phyloP scores from a whole-genome alignment of 2,329 filamentous ascomycete genomes.

The Cercospora janseana region DNA sequence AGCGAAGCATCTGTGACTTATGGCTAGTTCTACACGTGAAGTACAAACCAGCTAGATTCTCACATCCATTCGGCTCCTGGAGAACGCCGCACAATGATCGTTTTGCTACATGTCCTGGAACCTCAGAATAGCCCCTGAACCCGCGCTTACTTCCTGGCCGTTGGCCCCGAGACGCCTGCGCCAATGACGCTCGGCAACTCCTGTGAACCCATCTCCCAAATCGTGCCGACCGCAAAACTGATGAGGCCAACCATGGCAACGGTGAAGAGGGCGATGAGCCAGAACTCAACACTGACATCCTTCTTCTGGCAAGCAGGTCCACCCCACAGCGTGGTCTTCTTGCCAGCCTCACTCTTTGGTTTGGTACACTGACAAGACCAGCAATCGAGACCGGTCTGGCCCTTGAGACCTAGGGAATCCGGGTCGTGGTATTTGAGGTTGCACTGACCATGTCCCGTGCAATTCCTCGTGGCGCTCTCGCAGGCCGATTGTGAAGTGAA shows the following conservation, averaged over 20 bases:
- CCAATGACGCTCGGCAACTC: constrained; percentile 91
- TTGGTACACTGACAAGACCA: constrained; percentile 74
- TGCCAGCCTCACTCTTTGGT: constrained; percentile 53
- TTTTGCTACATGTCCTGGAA: constrained; percentile 11
- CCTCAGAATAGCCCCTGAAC: neutral
- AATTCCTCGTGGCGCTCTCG: constrained; percentile 67
- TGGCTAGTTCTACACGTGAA: constrained; percentile 8
- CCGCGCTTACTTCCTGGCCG: constrained; percentile 48
- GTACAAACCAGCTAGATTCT: constrained; percentile 7
- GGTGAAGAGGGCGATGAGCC: constrained; percentile 75
- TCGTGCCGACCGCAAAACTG: constrained; percentile 68
- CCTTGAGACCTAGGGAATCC: constrained; percentile 37
- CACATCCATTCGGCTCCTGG: neutral
- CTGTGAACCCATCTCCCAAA: constrained; percentile 81
- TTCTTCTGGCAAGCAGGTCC: constrained; percentile 86
- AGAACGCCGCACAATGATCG: constrained; percentile 3
- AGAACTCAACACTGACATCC: constrained; percentile 85
- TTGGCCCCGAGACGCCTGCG: constrained; percentile 79
- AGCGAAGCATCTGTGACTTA: too few species aligned
- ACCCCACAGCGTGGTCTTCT: constrained; percentile 72
- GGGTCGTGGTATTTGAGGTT: constrained; percentile 60
- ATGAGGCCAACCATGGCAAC: constrained; percentile 68
- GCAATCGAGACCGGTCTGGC: constrained; percentile 54
- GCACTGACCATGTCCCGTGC: constrained; percentile 80
- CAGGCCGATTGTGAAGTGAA: constrained; percentile 70